These are phyloP conservation scores for Dichomitus squalens DNA, from an alignment of 1,284 basidiomycete genomes.

Conservation along the genomic window DNA sequence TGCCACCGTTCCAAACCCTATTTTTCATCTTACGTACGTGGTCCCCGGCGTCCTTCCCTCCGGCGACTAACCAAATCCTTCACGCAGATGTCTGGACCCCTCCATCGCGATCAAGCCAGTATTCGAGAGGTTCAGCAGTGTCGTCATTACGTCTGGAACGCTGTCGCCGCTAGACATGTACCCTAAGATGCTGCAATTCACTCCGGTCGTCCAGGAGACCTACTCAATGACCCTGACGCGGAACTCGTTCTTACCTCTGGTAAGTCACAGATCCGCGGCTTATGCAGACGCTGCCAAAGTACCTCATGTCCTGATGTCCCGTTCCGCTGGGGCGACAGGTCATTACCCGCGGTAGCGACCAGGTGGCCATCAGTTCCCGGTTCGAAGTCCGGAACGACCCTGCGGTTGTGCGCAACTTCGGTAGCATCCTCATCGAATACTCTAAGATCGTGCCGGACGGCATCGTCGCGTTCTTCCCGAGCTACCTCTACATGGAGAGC, in stretches of 20 bases:
- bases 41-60: neutral
- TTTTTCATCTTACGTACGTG: constrained; percentile 95
- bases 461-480: constrained; percentile 99
- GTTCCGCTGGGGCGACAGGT: constrained; percentile 54
- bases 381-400: constrained; percentile 99
- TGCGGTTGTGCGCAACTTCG: constrained; percentile 98
- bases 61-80: neutral
- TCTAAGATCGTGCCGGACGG: constrained; percentile 98
- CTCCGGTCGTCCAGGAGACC: constrained; percentile 95
- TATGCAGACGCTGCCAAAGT: no score
- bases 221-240: constrained; percentile 98
- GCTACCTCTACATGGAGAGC: constrained; percentile 99
- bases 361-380: constrained; percentile 98
- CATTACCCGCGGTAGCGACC: constrained; percentile 97
- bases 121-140: constrained; percentile 97
- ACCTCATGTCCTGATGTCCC: neutral
- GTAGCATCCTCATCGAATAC: constrained; percentile 97
- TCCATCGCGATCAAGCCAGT: constrained; percentile 97
- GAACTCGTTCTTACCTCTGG: constrained; percentile 97
- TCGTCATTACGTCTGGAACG: constrained; percentile 98
- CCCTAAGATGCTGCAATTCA: constrained; percentile 99
- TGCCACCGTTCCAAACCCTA: constrained; percentile 97
- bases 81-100: constrained; percentile 88
- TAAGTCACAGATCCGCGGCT: constrained; percentile 38
- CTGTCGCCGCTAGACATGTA: constrained; percentile 99